phyloP scores from a whole-genome alignment of 208 protist species.

The Polymyxa betae region DNA sequence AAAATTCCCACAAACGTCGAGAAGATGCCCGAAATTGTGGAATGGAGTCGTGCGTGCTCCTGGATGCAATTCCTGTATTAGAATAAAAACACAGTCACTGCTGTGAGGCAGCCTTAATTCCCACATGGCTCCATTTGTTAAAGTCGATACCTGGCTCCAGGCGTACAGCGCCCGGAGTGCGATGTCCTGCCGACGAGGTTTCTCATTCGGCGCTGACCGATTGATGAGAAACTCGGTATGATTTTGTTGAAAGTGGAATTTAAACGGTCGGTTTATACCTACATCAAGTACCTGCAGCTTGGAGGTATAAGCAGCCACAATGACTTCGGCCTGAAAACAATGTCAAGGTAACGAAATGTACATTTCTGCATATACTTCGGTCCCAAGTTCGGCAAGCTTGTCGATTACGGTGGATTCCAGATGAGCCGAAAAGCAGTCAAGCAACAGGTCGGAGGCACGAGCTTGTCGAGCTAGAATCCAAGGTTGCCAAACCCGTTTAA shows the following conservation, averaged over 20 bases:
- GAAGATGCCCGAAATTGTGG: conserved; percentile 25
- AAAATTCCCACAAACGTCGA: conserved; percentile 34
- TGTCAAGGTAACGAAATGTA: not conserved
- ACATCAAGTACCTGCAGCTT: conserved; percentile 36
- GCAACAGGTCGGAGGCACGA: not conserved
- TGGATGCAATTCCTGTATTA: conserved; percentile 45
- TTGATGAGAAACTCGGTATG: conserved; percentile 25
- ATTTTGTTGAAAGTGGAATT: not conserved
- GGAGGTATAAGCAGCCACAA: conserved; percentile 17
- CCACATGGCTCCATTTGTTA: conserved; percentile 45
- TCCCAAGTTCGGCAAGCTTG: conserved; percentile 47
- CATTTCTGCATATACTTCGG: not conserved
- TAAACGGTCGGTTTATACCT: not conserved
- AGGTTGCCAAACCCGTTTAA: not conserved
- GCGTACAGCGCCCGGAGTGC: not conserved
- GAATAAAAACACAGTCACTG: conserved; percentile 2
- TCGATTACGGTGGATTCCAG: conserved; percentile 10
- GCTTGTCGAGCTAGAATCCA: not conserved
- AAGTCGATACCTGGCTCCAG: conserved; percentile 14
- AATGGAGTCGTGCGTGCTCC: conserved; percentile 16
- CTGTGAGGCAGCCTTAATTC: not conserved
- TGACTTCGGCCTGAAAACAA: conserved; percentile 3
- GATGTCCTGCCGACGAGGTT: not conserved
- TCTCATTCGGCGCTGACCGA: not conserved
- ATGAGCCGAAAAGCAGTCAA: conserved; percentile 2